A percentile compares a stretch with the other conserved stretches of the same genome.
Conservation (phyloP, 371 early-diverging fungal genomes). For the Actinomortierella wolfii region DNA sequence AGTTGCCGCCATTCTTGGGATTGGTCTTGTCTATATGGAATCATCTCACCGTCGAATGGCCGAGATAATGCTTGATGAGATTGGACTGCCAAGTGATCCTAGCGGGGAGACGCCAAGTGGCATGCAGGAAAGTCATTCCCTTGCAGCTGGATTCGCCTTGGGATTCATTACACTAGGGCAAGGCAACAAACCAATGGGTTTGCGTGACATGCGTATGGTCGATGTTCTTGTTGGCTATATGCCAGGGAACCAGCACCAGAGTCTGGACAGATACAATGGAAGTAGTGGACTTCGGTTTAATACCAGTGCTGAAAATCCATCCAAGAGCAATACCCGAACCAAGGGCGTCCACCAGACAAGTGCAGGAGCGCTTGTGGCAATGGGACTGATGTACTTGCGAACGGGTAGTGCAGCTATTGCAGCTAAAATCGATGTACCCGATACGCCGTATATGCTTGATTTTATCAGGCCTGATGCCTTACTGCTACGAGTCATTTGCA, state of each 20-base stretch:
- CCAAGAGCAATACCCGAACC: slow-evolving; percentile 3
- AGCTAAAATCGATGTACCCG: slow-evolving; percentile 61
- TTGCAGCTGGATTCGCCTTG: slow-evolving; percentile 82
- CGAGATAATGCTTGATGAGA: slow-evolving; percentile 72
- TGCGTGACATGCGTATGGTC: slow-evolving; percentile 63
- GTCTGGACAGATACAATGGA: slow-evolving; percentile 6
- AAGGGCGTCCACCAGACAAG: slow-evolving; percentile 61
- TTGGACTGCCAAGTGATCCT: slow-evolving; percentile 50
- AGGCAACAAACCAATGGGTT: slow-evolving; percentile 57
- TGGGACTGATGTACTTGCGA: slow-evolving; percentile 82
- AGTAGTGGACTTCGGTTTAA: not conserved
- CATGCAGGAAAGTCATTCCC: slow-evolving; percentile 61
- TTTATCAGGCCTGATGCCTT: slow-evolving; percentile 74
- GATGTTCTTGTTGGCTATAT: slow-evolving; percentile 63
- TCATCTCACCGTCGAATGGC: slow-evolving; percentile 69
- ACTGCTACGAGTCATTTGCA: slow-evolving; percentile 67
- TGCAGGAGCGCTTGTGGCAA: slow-evolving; percentile 78
- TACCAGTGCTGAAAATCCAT: not conserved
- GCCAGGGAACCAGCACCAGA: slow-evolving; percentile 15
- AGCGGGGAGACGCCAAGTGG: not conserved
- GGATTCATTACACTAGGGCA: slow-evolving; percentile 80
- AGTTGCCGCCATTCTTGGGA: slow-evolving; percentile 70
- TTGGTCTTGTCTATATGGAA: slow-evolving; percentile 78
- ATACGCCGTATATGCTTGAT: slow-evolving; percentile 61
- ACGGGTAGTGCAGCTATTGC: slow-evolving; percentile 73